Evolutionary conservation across 225 moss, liverwort and hornwort species (phyloP), one percentile per base, ranked within the genome.

Genomic region (Bryum argenteum): DNA sequence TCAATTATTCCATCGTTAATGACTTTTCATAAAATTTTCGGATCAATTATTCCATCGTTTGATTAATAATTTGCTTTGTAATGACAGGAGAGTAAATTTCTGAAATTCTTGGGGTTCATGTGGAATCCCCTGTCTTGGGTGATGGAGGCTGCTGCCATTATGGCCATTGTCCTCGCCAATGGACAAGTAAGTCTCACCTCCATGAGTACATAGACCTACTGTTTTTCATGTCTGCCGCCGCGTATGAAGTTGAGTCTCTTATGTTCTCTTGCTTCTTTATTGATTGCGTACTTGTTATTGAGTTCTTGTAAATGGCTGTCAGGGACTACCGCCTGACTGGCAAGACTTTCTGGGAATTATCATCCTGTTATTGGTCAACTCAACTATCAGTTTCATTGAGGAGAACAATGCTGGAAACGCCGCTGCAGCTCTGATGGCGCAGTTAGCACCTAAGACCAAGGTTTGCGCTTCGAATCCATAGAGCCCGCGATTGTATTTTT

Each of bases 61-160:
- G 56, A 67, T 43, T 22, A 3, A 19, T 50, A 43, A 66, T 1
- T 23, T 26, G 9, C 0, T 43, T 22, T 42, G 2, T 16, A 57
- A 42, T 69, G 40, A 69, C 83, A 89, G 89, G 86, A 89, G 77
- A 83, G 7, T 50, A 89, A 89, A 62, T 0, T 84, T 61, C 77
- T 89, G 0, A 86, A 86, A 77, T 89, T 89, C 50, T 66, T 89
- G 58, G 89, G 89, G 76, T 86, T 89, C 45, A 89, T 89, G 89
- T 89, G 89, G 89, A 89, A 89, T 23, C 89, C 89, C n/a, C 72
- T 89, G 58, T 89, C 89, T 21, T 89, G 89, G 86, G 89, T 89
- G 69, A 89, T 89, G 89, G 86, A 89, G 63, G 77, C 83, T 44
- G 86, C 86, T 58, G 89, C 89, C 20, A 0, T 89, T 13, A 86